These are phyloP conservation scores for Ordospora colligata DNA, from an alignment of 371 early-diverging fungal species.

Conservation along the genomic window DNA sequence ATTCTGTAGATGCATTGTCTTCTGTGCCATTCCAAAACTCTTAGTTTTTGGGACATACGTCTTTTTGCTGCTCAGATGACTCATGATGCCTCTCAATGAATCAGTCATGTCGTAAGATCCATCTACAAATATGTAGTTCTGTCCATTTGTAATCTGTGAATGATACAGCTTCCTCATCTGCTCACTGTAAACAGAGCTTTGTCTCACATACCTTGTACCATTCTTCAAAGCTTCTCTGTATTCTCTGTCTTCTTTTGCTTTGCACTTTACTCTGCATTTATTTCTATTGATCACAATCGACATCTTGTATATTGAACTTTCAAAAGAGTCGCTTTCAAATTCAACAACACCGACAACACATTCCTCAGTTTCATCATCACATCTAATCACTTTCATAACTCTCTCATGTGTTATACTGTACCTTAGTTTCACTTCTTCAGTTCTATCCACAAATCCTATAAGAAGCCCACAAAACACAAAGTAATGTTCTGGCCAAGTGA, in stretches of 20 bases:
- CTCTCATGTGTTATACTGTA: constrained; percentile 14
- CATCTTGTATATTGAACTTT: neutral
- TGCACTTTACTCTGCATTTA: neutral
- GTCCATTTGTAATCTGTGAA: constrained; percentile 14
- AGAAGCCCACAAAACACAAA: constrained; percentile 13
- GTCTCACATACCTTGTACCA: neutral
- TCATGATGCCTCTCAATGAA: constrained; percentile 24
- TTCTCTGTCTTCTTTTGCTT: neutral
- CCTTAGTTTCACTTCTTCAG: constrained; percentile 1
- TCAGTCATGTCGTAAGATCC: neutral
- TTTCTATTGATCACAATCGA: constrained; percentile 24
- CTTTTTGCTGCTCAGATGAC: neutral
- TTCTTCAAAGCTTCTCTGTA: constrained; percentile 12
- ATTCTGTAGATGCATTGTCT: constrained; percentile 9
- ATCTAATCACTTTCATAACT: neutral
- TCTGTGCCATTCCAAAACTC: constrained; percentile 4
- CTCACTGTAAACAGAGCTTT: neutral
- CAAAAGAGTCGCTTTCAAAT: constrained; percentile 7
- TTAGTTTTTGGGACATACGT: constrained; percentile 15
- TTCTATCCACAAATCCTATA: constrained; percentile 8
- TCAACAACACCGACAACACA: neutral
- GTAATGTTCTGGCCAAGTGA: neutral
- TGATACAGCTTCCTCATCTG: neutral
- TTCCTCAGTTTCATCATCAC: neutral
- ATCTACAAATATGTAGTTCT: constrained; percentile 22